Evolutionary conservation across 1,139 yeast species (phyloP).

Genomic region (Debaryomyces robertsiae): DNA sequence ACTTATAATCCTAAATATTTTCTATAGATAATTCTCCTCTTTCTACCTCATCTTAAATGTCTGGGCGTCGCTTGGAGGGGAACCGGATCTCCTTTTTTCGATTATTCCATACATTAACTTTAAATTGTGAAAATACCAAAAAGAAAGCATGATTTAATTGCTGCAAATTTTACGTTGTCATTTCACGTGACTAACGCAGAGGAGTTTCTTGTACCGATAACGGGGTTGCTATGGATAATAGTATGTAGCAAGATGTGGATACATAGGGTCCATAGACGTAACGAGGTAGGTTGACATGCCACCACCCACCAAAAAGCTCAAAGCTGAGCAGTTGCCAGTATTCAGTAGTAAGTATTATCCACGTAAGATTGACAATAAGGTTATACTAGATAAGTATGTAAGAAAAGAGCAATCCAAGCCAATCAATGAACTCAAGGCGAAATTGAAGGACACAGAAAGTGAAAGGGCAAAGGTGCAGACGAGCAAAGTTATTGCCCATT

Average conservation of each 20-base stretch:
- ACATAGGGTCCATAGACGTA: too few relatives aligned
- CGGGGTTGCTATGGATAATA: too few relatives aligned
- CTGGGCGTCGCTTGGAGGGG: too few relatives aligned
- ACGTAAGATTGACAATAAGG: slow-evolving; percentile 14
- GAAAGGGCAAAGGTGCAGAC: slow-evolving; percentile 7
- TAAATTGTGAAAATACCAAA: neutral
- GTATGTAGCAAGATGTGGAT: too few relatives aligned
- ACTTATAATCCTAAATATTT: too few relatives aligned
- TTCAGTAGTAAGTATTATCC: slow-evolving; percentile 23
- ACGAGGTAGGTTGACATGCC: neutral
- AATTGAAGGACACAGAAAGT: slow-evolving; percentile 3
- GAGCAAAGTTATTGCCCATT: slow-evolving; percentile 34
- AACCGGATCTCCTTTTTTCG: too few relatives aligned
- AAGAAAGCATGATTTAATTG: neutral
- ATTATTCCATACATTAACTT: too few relatives aligned
- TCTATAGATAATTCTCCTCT: too few relatives aligned
- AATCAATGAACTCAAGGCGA: slow-evolving; percentile 1
- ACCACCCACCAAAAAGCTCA: slow-evolving; percentile 16
- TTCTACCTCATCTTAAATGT: too few relatives aligned
- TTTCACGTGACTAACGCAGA: slow-evolving; percentile 4
- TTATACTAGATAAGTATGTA: slow-evolving; percentile 15
- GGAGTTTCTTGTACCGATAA: too few relatives aligned
- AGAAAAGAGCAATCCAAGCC: slow-evolving; percentile 8
- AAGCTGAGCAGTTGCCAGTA: slow-evolving; percentile 16
- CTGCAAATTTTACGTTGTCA: slow-evolving; percentile 2